Evolutionary conservation across 495 filamentous ascomycete species (phyloP).

Genomic region (Xylaria flabelliformis): DNA sequence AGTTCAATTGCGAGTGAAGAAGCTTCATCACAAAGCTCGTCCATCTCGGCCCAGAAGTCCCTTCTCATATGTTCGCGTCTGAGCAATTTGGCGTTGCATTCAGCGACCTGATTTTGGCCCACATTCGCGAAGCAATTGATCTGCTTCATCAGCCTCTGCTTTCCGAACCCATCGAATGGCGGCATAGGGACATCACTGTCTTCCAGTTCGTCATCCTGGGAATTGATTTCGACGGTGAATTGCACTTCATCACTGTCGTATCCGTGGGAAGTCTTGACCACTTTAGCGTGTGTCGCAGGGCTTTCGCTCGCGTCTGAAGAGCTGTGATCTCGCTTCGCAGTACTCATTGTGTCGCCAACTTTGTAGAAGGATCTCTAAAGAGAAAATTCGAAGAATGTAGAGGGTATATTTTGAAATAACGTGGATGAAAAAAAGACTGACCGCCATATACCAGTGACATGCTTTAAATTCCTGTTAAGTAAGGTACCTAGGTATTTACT

Average conservation of each 20-base stretch:
- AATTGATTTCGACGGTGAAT: background rate
- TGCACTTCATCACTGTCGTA: background rate
- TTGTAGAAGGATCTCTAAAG: background rate
- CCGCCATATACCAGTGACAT: background rate
- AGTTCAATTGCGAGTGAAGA: slow-evolving; percentile 23
- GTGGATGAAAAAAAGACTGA: background rate
- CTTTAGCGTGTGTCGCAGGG: background rate
- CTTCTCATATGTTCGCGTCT: background rate
- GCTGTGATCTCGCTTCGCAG: slow-evolving; percentile 4
- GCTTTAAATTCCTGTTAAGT: too few relatives aligned
- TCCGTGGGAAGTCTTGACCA: background rate
- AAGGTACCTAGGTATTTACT: too few relatives aligned
- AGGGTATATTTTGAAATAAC: background rate
- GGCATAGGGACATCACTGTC: background rate
- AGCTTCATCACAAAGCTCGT: background rate
- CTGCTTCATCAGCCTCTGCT: background rate
- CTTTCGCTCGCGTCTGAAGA: background rate
- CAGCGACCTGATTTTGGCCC: background rate
- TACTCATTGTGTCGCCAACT: background rate
- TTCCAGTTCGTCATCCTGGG: background rate
- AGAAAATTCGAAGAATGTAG: slow-evolving; percentile 1
- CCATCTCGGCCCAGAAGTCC: slow-evolving; percentile 7
- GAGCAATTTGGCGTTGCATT: background rate
- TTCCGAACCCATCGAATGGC: background rate
- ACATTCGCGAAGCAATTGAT: slow-evolving; percentile 4